Evolutionary conservation across 306 rosid genomes (phyloP).

Genomic region (Leucaena leucocephala): DNA sequence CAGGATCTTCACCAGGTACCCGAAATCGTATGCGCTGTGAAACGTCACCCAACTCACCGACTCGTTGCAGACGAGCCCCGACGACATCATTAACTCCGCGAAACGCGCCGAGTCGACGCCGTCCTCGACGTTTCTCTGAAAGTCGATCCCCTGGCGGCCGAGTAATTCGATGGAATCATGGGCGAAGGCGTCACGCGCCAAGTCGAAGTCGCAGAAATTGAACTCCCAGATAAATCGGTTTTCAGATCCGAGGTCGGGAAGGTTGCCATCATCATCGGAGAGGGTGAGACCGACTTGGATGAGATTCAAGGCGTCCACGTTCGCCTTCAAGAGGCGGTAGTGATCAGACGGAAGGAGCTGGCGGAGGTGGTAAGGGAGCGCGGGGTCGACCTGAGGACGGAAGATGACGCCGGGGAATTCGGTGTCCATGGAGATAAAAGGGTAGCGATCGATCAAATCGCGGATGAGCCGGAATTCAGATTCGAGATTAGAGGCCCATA

Average conservation of each 20-base stretch:
- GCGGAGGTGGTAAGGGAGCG: constrained; percentile 33
- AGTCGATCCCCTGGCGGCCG: constrained; percentile 65
- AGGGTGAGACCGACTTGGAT: constrained; percentile 78
- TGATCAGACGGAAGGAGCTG: constrained; percentile 54
- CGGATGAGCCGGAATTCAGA: constrained; percentile 59
- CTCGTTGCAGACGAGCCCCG: constrained; percentile 60
- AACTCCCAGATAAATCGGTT: constrained; percentile 70
- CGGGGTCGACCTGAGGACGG: constrained; percentile 37
- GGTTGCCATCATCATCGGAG: constrained; percentile 59
- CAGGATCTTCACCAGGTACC: constrained; percentile 71
- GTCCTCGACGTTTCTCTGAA: constrained; percentile 40
- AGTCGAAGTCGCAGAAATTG: constrained; percentile 68
- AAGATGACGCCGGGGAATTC: constrained; percentile 70
- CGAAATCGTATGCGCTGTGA: constrained; percentile 74
- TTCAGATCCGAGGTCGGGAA: constrained; percentile 55
- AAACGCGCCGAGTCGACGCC: constrained; percentile 55
- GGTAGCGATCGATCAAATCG: constrained; percentile 39
- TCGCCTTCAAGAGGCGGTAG: constrained; percentile 58
- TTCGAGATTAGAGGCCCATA: constrained; percentile 60
- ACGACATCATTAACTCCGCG: constrained; percentile 58
- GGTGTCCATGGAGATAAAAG: constrained; percentile 71
- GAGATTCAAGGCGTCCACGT: constrained; percentile 73
- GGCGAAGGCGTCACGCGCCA: constrained; percentile 57
- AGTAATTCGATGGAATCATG: constrained; percentile 67
- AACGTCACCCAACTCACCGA: constrained; percentile 71